phyloP scores from a whole-genome alignment of 2,329 filamentous ascomycete species.

The Lizonia empirigonia region DNA sequence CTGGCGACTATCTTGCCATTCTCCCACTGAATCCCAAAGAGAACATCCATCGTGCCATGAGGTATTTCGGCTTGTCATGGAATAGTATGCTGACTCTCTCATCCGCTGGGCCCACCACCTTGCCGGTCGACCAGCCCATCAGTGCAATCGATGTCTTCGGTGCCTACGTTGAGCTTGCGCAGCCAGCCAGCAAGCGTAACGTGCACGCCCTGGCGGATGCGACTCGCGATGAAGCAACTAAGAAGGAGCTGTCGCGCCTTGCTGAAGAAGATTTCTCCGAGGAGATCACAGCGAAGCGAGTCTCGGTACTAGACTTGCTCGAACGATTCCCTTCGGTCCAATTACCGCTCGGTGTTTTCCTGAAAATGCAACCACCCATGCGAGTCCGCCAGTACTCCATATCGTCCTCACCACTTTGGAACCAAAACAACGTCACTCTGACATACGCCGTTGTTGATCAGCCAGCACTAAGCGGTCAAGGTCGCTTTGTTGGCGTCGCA shows the following conservation, averaged over 20 bases:
- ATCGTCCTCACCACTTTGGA: conserved; percentile 71
- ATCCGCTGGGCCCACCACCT: conserved; percentile 66
- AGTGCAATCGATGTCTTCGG: conserved; percentile 68
- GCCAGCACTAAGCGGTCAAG: conserved; percentile 55
- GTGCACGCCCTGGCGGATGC: conserved; percentile 58
- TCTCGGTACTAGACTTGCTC: conserved; percentile 72
- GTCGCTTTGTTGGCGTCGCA: conserved; percentile 53
- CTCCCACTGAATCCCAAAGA: conserved; percentile 71
- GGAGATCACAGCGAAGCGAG: conserved; percentile 58
- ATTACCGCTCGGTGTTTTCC: conserved; percentile 69
- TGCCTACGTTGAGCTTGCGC: conserved; percentile 74
- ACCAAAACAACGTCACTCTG: conserved; percentile 64
- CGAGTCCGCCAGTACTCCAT: conserved; percentile 80
- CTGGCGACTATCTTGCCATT: conserved; percentile 78
- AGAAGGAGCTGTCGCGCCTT: conserved; percentile 57
- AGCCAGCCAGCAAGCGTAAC: conserved; percentile 72
- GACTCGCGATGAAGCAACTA: conserved; percentile 55
- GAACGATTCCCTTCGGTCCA: conserved; percentile 64
- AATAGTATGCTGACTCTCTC: conserved; percentile 68
- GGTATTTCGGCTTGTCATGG: conserved; percentile 69
- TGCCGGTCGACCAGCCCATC: conserved; percentile 66
- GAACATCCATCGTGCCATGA: conserved; percentile 67
- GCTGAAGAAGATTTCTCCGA: conserved; percentile 48
- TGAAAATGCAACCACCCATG: conserved; percentile 77
- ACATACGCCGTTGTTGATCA: conserved; percentile 71